Percentiles rank a stretch among this genome's conserved stretches.
Conservation (phyloP, 179 eudicot genomes). For the Spinacia oleracea region DNA sequence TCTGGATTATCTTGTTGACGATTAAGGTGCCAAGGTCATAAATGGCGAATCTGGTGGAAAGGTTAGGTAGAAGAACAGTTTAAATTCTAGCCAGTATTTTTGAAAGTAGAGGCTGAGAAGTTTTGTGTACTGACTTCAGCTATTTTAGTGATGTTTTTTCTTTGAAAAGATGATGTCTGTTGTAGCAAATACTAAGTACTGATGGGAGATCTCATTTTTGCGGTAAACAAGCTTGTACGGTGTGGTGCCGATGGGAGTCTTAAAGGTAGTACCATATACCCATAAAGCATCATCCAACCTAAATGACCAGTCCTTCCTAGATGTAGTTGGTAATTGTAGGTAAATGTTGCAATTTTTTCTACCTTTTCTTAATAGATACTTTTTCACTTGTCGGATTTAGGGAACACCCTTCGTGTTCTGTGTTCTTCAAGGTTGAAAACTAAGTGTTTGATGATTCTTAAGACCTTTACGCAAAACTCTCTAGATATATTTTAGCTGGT, state of each 20-base stretch:
- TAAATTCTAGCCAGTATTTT: neutral
- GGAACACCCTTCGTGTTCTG: neutral
- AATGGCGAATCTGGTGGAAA: neutral
- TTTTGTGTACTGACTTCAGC: neutral
- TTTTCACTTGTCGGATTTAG: too few species aligned
- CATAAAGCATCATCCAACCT: too few species aligned
- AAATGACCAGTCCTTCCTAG: too few species aligned
- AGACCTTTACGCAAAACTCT: neutral
- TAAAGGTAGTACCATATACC: too few species aligned
- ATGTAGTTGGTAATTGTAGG: too few species aligned
- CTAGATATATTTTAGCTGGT: neutral
- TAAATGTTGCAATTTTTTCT: too few species aligned
- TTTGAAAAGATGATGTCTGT: neutral
- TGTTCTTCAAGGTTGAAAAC: neutral
- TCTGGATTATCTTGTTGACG: neutral
- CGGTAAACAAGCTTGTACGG: too few species aligned
- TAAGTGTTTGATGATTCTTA: neutral
- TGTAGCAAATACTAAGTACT: too few species aligned
- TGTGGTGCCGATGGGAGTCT: too few species aligned
- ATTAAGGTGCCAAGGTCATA: neutral
- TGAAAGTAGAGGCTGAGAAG: neutral
- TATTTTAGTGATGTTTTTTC: neutral
- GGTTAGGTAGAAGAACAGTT: too few species aligned
- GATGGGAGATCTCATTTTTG: too few species aligned
- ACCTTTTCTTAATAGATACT: too few species aligned